A percentile compares a stretch with the other conserved stretches of the same genome.
phyloP scores from a whole-genome alignment of 1,139 yeast genomes.

The Hemisphaericaspora xylanilytica region DNA sequence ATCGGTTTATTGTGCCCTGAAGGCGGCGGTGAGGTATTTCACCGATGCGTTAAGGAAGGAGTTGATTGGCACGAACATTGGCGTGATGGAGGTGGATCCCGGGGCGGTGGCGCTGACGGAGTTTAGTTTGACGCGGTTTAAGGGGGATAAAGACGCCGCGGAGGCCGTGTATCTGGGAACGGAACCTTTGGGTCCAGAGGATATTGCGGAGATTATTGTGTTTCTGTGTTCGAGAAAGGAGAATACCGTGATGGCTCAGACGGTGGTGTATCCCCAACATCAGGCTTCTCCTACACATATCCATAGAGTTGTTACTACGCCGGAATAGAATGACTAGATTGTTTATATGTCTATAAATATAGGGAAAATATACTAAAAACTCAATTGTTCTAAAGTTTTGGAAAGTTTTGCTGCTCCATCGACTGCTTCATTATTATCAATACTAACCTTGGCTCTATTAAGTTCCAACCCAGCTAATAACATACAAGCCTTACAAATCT shows the following conservation, averaged over 20 bases:
- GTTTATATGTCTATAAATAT: neutral
- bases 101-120: constrained; percentile 52
- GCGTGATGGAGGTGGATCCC: constrained; percentile 51
- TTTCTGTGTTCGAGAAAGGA: constrained; percentile 48
- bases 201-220: constrained; percentile 50
- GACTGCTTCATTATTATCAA: constrained; percentile 49
- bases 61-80: constrained; percentile 41
- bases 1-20: constrained; percentile 50
- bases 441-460: constrained; percentile 58
- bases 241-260: constrained; percentile 51
- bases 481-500: constrained; percentile 90
- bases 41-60: constrained; percentile 49
- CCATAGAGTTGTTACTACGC: constrained; percentile 16
- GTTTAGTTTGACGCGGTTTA: constrained; percentile 46
- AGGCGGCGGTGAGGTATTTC: constrained; percentile 48
- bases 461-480: constrained; percentile 80
- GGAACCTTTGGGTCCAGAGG: constrained; percentile 46
- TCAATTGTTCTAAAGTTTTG: constrained; percentile 62
- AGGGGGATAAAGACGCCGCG: constrained; percentile 43
- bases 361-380: constrained; percentile 57
- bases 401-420: constrained; percentile 71
- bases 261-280: constrained; percentile 47
- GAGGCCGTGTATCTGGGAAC: constrained; percentile 47
- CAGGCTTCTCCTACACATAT: constrained; percentile 62
- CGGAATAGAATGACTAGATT: neutral